phyloP scores from a whole-genome alignment of 2,329 filamentous ascomycete genomes.

The Neoscytalidium dimidiatum region DNA sequence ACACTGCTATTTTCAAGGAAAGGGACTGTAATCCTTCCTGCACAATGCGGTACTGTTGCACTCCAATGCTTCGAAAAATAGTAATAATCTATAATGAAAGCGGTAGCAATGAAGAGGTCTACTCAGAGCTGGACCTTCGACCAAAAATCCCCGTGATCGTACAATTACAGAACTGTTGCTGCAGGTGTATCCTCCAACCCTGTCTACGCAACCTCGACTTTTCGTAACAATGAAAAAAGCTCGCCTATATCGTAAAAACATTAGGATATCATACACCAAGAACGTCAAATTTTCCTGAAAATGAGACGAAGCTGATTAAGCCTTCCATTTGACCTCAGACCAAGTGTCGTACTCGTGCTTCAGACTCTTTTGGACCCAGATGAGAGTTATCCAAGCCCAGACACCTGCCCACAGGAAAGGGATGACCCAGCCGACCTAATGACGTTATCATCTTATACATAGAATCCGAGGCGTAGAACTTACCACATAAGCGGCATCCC shows the following conservation, averaged over 20 bases:
- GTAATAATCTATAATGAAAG: too few species aligned
- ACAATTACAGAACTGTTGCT: neutral
- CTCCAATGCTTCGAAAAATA: too few species aligned
- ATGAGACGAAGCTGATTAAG: conserved; percentile 23
- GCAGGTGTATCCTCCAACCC: neutral
- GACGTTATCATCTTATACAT: neutral
- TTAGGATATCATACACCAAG: conserved; percentile 9
- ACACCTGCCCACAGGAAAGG: conserved; percentile 54
- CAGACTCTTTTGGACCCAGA: conserved; percentile 45
- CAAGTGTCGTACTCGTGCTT: conserved; percentile 37
- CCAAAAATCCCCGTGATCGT: neutral
- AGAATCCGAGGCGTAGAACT: conserved; percentile 22
- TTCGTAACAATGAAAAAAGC: neutral
- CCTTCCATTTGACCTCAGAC: conserved; percentile 40
- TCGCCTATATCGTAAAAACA: conserved; percentile 2
- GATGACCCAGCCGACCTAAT: conserved; percentile 48
- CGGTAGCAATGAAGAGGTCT: too few species aligned
- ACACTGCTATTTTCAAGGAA: too few species aligned
- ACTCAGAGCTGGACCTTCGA: neutral
- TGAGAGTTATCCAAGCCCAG: conserved; percentile 48
- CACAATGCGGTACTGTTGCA: too few species aligned
- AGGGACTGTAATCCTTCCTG: too few species aligned
- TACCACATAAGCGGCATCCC: conserved; percentile 52
- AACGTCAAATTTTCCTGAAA: neutral
- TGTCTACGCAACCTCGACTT: neutral